Percentiles rank a stretch among this genome's conserved stretches.
Evolutionary conservation across 1,284 basidiomycete genomes (phyloP).

Genomic region (Coniferiporia weirii): DNA sequence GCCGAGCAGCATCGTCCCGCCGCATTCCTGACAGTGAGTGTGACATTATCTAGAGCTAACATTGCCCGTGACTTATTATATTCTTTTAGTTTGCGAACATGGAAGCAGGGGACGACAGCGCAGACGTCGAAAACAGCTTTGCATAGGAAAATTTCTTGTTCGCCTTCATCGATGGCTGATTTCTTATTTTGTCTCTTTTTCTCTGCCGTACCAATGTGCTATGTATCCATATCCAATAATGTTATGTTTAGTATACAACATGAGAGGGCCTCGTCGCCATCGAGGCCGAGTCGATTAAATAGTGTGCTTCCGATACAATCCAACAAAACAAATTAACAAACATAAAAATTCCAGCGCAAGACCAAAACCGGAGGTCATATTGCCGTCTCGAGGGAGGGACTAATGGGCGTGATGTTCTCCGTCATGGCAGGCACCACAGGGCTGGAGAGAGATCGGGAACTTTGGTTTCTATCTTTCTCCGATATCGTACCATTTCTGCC

Average conservation of each 20-base stretch:
- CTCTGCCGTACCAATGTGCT: background rate
- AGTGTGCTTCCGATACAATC: background rate
- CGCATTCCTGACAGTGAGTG: constrained; percentile 80
- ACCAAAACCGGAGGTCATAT: background rate
- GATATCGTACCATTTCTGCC: constrained; percentile 37
- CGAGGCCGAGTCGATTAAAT: background rate
- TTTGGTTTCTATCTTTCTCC: constrained; percentile 28
- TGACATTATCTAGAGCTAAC: constrained; percentile 1
- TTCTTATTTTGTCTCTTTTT: constrained; percentile 13
- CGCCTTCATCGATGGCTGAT: background rate
- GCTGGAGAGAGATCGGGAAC: constrained; percentile 37
- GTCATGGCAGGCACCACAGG: constrained; percentile 31
- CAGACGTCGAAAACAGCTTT: constrained; percentile 87
- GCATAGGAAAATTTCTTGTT: constrained; percentile 36
- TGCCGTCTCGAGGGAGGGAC: background rate
- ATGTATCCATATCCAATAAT: constrained; percentile 17
- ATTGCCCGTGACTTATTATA: constrained; percentile 5
- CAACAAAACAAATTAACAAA: background rate
- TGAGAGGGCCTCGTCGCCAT: background rate
- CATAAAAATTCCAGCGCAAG: background rate
- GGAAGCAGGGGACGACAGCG: constrained; percentile 82
- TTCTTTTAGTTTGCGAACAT: constrained; percentile 71
- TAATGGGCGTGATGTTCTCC: background rate
- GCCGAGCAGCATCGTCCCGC: constrained; percentile 90
- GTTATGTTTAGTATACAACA: constrained; percentile 11